These are phyloP conservation scores for Nadsonia starkeyi-henricii DNA, from an alignment of 1,139 yeast genomes.

Conservation along the genomic window DNA sequence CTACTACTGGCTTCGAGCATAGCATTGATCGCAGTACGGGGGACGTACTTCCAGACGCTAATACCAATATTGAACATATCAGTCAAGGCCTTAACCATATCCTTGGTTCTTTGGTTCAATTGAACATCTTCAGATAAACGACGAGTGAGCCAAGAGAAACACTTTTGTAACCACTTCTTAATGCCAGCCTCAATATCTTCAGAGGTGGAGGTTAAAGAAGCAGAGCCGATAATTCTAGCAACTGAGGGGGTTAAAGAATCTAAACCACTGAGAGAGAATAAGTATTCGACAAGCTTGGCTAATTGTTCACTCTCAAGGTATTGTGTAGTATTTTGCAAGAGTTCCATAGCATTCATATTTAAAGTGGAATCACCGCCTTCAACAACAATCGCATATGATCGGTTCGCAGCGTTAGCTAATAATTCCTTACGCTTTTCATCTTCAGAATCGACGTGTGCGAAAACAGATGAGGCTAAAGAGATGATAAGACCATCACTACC, in stretches of 20 bases:
- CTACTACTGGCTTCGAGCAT: slow-evolving; percentile 52
- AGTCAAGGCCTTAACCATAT: not conserved
- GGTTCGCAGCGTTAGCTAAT: not conserved
- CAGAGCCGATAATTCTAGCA: not conserved
- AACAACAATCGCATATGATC: not conserved
- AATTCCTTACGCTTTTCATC: not conserved
- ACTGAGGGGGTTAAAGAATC: not conserved
- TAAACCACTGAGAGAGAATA: not conserved
- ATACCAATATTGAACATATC: slow-evolving; percentile 5
- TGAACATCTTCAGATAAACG: not conserved
- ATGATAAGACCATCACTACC: not conserved
- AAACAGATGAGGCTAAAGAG: not conserved
- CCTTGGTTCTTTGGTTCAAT: not conserved
- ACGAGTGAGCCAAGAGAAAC: not conserved
- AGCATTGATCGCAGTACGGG: slow-evolving; percentile 40
- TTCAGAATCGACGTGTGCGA: not conserved
- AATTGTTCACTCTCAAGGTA: not conserved
- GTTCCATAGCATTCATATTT: not conserved
- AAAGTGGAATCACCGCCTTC: not conserved
- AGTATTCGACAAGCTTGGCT: not conserved
- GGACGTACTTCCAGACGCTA: slow-evolving; percentile 34
- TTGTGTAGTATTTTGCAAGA: not conserved
- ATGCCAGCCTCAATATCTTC: not conserved
- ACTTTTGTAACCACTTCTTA: not conserved
- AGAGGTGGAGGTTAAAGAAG: not conserved